Base-by-base conservation (phyloP, 768 basidiomycete species). In the Lentinula sp. region DNA sequence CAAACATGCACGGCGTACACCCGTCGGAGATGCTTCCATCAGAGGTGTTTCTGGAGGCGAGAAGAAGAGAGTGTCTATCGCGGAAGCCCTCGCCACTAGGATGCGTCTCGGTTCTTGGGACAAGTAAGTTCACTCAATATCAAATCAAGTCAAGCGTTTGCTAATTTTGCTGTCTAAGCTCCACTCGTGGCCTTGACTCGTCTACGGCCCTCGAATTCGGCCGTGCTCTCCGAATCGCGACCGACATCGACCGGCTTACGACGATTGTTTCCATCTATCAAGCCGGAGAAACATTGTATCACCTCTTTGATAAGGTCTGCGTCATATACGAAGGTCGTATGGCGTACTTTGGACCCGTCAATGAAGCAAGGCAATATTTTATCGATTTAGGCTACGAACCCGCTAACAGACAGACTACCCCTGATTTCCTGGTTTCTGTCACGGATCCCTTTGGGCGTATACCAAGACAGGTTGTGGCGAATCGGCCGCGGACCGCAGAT, bases 221-320 rank as follows among this genome's bases (percentile, higher is more conserved):
- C 50, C 84, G 78, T 49, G 83, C 85, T 1, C 75, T 92, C 37
- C 82, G 89, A 3, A 77, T 84, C 45, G 75, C 81, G 3, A 88
- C 89, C 0, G 85, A 91, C 65, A 74, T 80, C 3, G 75, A 75
- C 59, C 68, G 73, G n/a, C 62, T 71, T 16, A 75, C 87, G 0
- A 91, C 87, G 0, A 80, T 94, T 61, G 88, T 90, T n/a, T 87
- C 89, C 0, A 83, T 95, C 40, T 93, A 94, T 71, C 92, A 94
- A 71, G 92, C 89, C 7, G 86, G 87, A 55, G 89, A 93, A 69
- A 77, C 77, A 2, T 69, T 88, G 0, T 87, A 85, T 61, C 61
- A 80, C 21, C 75, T 80, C 46, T 94, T 89, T 66, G 87, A 89
- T 78, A 89, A 91, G 69, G 79, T 93, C 37, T 85, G 87, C 68